Evolutionary conservation across 192 early-diverging fungal genomes (phyloP).

Genomic region (Jimgerdemannia lactiflua): DNA sequence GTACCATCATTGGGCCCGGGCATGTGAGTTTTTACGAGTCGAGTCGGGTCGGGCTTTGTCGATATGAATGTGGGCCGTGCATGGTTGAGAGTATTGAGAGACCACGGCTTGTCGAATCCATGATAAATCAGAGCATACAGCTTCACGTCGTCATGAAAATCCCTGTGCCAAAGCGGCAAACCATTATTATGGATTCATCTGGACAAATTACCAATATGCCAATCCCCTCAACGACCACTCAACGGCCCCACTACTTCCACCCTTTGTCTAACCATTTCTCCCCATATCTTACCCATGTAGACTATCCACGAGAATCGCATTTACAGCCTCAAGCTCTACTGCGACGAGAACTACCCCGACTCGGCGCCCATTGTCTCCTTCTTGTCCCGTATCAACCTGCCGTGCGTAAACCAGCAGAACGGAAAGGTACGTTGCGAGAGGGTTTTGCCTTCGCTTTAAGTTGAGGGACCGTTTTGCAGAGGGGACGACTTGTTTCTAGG

Average conservation of each 20-base stretch:
- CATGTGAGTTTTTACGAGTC: conserved; percentile 48
- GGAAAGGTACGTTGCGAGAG: conserved; percentile 55
- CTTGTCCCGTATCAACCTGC: conserved; percentile 80
- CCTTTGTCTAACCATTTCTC: too few relatives aligned
- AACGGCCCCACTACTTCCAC: too few relatives aligned
- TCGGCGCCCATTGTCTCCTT: conserved; percentile 77
- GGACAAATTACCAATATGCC: too few relatives aligned
- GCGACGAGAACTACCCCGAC: conserved; percentile 86
- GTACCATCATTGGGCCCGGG: conserved; percentile 87
- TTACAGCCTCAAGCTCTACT: conserved; percentile 82
- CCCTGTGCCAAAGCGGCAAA: too few relatives aligned
- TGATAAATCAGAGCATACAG: neutral
- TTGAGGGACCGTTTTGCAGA: neutral
- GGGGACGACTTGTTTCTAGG: neutral
- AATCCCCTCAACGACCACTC: too few relatives aligned
- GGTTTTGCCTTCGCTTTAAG: neutral
- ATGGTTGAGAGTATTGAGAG: too few relatives aligned
- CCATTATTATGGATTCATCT: too few relatives aligned
- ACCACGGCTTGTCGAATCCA: too few relatives aligned
- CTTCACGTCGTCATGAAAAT: neutral
- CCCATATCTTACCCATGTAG: conserved; percentile 34
- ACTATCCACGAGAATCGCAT: conserved; percentile 96
- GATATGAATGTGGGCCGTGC: too few relatives aligned
- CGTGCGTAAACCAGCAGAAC: conserved; percentile 77
- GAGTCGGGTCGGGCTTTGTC: neutral